These are phyloP conservation scores for Auricularia sp. DNA, from an alignment of 768 basidiomycete genomes.

Conservation along the genomic window DNA sequence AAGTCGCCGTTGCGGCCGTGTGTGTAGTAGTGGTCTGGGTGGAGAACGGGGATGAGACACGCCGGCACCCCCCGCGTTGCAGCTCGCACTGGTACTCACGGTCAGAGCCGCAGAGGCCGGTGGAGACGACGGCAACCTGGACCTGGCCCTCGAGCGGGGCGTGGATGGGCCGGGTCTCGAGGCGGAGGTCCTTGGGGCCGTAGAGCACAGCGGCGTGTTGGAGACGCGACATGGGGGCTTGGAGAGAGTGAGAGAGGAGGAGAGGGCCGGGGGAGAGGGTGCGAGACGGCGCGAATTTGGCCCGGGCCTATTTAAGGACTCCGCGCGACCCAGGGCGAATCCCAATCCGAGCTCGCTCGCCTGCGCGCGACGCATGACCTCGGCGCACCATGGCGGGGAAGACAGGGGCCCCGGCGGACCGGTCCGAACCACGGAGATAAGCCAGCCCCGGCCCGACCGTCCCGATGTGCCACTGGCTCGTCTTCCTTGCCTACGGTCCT, in stretches of 20 bases:
- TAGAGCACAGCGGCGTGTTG: conserved; percentile 66
- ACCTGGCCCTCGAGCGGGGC: conserved; percentile 63
- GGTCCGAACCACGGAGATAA: background rate
- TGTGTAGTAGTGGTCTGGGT: conserved; percentile 80
- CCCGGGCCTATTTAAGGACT: background rate
- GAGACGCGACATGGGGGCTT: conserved; percentile 2
- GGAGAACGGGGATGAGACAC: background rate
- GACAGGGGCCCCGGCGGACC: background rate
- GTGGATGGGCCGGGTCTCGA: conserved; percentile 65
- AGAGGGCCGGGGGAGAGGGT: background rate
- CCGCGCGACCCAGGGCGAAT: background rate
- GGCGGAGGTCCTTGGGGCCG: conserved; percentile 70
- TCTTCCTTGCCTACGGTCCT: too few species aligned
- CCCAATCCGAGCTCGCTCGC: background rate
- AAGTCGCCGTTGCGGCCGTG: conserved; percentile 91
- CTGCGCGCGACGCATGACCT: background rate
- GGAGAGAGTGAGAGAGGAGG: conserved; percentile 2
- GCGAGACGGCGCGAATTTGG: background rate
- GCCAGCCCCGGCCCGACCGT: background rate
- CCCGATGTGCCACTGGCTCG: background rate
- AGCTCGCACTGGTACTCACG: conserved; percentile 30
- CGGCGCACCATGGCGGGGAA: background rate
- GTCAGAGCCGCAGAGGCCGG: conserved; percentile 87
- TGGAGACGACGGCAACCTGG: conserved; percentile 70
- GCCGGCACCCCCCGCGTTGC: background rate